phyloP scores from a whole-genome alignment of 1,284 basidiomycete genomes.

The Marasmius sp. region DNA sequence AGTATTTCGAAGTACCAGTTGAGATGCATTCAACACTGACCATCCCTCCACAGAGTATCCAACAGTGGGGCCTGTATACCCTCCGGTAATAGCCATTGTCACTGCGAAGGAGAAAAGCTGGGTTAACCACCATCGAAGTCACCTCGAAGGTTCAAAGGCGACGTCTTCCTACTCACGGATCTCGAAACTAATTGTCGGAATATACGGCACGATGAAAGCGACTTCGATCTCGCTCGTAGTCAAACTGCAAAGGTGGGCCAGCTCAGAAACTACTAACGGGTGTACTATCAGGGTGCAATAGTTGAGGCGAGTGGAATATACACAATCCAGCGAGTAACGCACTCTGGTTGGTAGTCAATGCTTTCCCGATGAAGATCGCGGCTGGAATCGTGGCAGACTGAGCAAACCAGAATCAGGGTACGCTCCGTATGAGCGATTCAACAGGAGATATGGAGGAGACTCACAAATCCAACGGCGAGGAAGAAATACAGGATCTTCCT shows the following conservation, averaged over 20 bases:
- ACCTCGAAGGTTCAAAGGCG: slow-evolving; percentile 1
- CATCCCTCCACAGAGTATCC: slow-evolving; percentile 22
- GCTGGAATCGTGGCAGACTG: slow-evolving; percentile 12
- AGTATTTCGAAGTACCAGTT: not conserved
- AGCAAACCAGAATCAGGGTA: not conserved
- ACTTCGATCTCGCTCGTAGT: slow-evolving; percentile 4
- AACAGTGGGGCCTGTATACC: slow-evolving; percentile 17
- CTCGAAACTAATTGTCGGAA: slow-evolving; percentile 12
- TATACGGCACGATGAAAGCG: slow-evolving; percentile 10
- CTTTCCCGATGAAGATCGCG: slow-evolving; percentile 9
- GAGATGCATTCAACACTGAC: slow-evolving; percentile 2
- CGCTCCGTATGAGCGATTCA: not conserved
- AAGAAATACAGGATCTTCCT: slow-evolving; percentile 10
- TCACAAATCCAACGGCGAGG: slow-evolving; percentile 11
- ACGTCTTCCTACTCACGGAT: not conserved
- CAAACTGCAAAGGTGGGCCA: slow-evolving; percentile 7
- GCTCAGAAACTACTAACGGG: slow-evolving; percentile 2
- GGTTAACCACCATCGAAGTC: not conserved
- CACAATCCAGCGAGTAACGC: not conserved
- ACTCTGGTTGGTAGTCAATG: slow-evolving; percentile 8
- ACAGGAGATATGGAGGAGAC: not conserved
- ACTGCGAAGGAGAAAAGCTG: slow-evolving; percentile 14
- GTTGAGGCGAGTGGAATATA: not conserved
- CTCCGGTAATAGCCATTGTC: slow-evolving; percentile 17
- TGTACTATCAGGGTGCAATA: not conserved